A percentile compares a stretch with the other conserved stretches of the same genome.
phyloP scores from a whole-genome alignment of 2,329 filamentous ascomycete species.

The Penicillium vulpinum region DNA sequence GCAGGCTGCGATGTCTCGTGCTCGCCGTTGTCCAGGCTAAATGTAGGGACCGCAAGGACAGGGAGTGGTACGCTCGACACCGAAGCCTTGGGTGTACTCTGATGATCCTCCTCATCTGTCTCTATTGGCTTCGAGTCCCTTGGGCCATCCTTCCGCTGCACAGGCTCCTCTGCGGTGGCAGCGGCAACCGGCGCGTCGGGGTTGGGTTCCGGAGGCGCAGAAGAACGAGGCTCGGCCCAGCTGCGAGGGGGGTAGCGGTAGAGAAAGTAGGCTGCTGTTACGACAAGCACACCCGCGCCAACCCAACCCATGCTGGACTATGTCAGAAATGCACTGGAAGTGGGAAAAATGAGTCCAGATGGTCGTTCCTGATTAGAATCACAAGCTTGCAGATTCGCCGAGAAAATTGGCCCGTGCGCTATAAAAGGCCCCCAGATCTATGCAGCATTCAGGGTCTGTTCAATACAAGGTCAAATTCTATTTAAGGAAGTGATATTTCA shows the following conservation, averaged over 20 bases:
- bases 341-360: not conserved
- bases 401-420: constrained; percentile 20
- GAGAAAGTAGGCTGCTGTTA: constrained; percentile 42
- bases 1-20: constrained; percentile 4
- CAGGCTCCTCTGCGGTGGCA: constrained; percentile 12
- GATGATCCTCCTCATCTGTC: constrained; percentile 23
- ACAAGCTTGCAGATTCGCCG: constrained; percentile 13
- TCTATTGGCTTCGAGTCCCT: constrained; percentile 10
- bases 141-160: constrained; percentile 9
- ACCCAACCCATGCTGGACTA: constrained; percentile 44
- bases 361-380: constrained; percentile 4
- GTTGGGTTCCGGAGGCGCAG: constrained; percentile 19
- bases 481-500: not conserved
- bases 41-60: constrained; percentile 32
- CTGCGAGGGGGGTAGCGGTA: constrained; percentile 42
- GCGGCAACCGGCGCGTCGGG: constrained; percentile 14
- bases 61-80: constrained; percentile 24
- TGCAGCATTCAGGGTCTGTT: not conserved
- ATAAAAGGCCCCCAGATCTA: constrained; percentile 3
- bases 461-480: not conserved
- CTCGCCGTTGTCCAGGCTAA: constrained; percentile 31
- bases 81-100: constrained; percentile 41
- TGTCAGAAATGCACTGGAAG: not conserved
- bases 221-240: constrained; percentile 25
- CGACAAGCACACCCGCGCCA: constrained; percentile 40